Evolutionary conservation across 805 yeast species (phyloP), one percentile per base, ranked within the genome.

Genomic region (Metschnikowia shivogae): DNA sequence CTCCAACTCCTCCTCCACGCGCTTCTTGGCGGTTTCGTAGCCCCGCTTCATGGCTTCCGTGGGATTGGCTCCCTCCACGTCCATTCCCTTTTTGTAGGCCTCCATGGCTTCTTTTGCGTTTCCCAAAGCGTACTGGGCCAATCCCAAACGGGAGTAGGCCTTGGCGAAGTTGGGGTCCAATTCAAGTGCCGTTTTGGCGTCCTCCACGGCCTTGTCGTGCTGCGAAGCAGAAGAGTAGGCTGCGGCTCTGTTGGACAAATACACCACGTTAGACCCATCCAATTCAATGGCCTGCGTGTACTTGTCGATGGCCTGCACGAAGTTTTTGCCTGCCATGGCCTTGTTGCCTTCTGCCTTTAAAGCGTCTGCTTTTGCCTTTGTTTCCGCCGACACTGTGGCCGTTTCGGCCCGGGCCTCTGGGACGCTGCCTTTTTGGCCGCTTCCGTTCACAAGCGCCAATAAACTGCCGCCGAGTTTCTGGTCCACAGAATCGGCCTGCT

Each of bases 71-170:
- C 97, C 97, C 69, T 93, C 98, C 46, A 81, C 80, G 46, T 86
- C 89, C 54, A 93, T 67, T 33, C 97, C 99, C 53, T 75, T 76
- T 67, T 86, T 82, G 69, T 93, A 93, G 26, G 98, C 97, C 39
- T 89, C 85, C 73, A 89, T 73, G 10, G 99, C 80, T 42, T 85
- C 96, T 66, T 86, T 82, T 47, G 92, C 82, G 61, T 90, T 92
- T n/a, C 96, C 96, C 48, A 86, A 73, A n/a, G 97, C 96, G 65
- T 84, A 92, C 61, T 84, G 81, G 4, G 99, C 98, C 56, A 90
- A 80, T 3, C 98, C 99, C 55, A 93, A 74, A 66, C 99, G 84
- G 5, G 97, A 87, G 76, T 89, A 93, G 9, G 96, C 97, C 72
- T 92, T 90, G 28, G 96, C 82, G 58, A 88, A 93, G 6, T 71